Base-by-base conservation (phyloP, 306 rosid species). In the Senna tora region DNA sequence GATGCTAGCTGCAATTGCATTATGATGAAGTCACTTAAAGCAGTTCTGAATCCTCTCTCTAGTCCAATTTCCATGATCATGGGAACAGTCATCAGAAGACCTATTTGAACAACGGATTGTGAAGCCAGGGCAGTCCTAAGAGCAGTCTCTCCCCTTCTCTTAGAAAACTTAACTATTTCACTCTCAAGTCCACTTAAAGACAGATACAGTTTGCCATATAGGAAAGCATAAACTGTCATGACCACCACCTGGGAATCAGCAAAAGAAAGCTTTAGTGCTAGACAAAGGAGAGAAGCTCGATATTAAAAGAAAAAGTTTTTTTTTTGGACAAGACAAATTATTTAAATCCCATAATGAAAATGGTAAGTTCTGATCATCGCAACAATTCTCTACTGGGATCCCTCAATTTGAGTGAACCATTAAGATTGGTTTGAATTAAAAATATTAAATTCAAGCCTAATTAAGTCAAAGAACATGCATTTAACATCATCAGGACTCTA, bases 51-150 rank as follows among this genome's bases (percentile, higher is more conserved):
- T 72, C 99, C 99, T 79, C 97, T 89, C 84, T 94, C 99, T 7
- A 94, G 87, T 62, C 99, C 97, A 59, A 94, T 91, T 83, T 94
- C 99, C 99, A 94, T 94, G 78, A 91, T 32, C 99, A 94, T 94
- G 82, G 99, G 99, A 79, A 94, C 61, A 67, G 97, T 85, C 84
- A 87, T 94, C 53, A 94, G 51, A 39, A 94, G 78, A 70, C 97
- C 99, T 75, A 94, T 73, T 73, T 94, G 99, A 64, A 94, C 91
- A 81, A 87, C 47, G 46, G 97, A 87, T 70, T 91, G 97, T 5
- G 97, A 94, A 69, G 95, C 89, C 85, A 94, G 65, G 34, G 95
- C 94, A 25, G 93, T 80, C 84, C 77, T 80, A 51, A 94, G 86
- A 46, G 88, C 73, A 43, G 74, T 67, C 41, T 86, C 78, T 72